Conservation (phyloP, 139 green algal species). For the Tetraselmis chui region DNA sequence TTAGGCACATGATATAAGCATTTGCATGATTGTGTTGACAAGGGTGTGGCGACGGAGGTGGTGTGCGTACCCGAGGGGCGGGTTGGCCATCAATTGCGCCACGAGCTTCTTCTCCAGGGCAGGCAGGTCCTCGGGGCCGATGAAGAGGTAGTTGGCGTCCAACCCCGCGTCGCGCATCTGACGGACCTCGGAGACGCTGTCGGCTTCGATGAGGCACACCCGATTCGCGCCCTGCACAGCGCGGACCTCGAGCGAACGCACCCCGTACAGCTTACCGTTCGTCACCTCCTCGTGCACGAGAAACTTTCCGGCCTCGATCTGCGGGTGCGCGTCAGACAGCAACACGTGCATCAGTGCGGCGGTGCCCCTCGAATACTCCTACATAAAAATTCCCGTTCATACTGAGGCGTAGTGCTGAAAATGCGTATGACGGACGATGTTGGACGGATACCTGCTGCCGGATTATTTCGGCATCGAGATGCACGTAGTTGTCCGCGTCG, state of each 20-base stretch:
- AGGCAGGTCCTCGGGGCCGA: constrained; percentile 10
- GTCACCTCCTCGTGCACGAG: constrained; percentile 30
- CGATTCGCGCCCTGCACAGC: constrained; percentile 36
- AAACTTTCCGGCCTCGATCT: constrained; percentile 6
- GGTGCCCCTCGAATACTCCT: too few species aligned
- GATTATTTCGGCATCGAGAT: background rate
- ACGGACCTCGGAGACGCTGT: constrained; percentile 40
- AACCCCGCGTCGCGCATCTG: constrained; percentile 36
- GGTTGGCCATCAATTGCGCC: constrained; percentile 9
- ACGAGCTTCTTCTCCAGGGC: constrained; percentile 13
- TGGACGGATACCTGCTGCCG: background rate
- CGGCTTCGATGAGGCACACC: constrained; percentile 52
- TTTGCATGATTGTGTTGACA: too few species aligned
- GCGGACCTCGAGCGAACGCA: constrained; percentile 29
- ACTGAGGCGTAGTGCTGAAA: too few species aligned
- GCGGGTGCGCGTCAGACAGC: background rate
- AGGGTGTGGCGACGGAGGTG: too few species aligned
- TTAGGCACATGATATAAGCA: too few species aligned
- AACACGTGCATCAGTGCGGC: background rate
- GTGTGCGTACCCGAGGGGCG: constrained; percentile 5
- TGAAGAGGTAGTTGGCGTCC: constrained; percentile 30
- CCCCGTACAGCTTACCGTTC: constrained; percentile 47
- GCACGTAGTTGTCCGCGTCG: background rate
- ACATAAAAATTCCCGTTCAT: too few species aligned
- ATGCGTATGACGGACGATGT: too few species aligned